These are phyloP conservation scores for Fraxinus floribunda DNA, from an alignment of 305 asterid genomes.

Conservation along the genomic window DNA sequence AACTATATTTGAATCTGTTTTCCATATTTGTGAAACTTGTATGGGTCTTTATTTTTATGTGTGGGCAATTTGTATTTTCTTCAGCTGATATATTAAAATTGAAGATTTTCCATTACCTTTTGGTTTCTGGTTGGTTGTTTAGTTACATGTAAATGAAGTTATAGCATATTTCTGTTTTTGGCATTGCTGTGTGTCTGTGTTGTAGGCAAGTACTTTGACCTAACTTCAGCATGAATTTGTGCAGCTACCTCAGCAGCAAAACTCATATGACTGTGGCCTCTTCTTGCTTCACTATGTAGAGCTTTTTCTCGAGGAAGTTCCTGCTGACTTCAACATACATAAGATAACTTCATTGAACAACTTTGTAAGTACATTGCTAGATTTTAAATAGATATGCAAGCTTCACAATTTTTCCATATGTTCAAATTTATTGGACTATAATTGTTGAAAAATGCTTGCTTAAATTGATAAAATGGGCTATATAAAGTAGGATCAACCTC, in stretches of 20 bases:
- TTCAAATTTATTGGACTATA: neutral
- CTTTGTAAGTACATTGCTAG: conserved; percentile 8
- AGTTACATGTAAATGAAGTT: neutral
- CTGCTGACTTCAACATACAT: neutral
- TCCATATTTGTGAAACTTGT: conserved; percentile 5
- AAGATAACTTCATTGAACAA: neutral
- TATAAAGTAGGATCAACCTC: neutral
- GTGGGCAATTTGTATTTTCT: neutral
- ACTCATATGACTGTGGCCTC: neutral
- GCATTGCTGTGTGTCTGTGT: neutral
- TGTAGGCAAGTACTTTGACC: neutral
- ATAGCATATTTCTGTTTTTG: neutral
- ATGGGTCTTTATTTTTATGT: conserved; percentile 9
- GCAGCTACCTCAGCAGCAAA: conserved; percentile 3
- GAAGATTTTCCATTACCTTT: conserved; percentile 1
- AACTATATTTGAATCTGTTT: neutral
- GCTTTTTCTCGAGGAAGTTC: conserved; percentile 1
- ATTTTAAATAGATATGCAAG: conserved; percentile 18
- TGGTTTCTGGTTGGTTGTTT: conserved; percentile 14
- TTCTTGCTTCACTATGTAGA: neutral
- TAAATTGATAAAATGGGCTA: neutral
- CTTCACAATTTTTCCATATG: conserved; percentile 10
- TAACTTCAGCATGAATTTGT: conserved; percentile 13
- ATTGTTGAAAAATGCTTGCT: neutral
- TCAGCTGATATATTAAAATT: conserved; percentile 8